phyloP scores from a whole-genome alignment of 495 filamentous ascomycete genomes.

The Lophiotrema nucula region DNA sequence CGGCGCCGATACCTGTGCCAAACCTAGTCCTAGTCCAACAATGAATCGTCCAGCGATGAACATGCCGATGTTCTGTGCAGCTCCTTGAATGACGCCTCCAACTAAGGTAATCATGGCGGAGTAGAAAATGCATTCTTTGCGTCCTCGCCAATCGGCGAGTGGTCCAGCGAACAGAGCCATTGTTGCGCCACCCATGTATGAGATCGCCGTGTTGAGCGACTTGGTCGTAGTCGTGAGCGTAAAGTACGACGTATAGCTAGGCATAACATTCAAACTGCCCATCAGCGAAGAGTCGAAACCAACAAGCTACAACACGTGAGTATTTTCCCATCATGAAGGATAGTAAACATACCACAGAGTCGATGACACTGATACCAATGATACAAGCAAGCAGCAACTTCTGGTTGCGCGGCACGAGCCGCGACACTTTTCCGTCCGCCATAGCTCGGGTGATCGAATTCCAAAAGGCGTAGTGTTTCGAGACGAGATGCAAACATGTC shows the following conservation, averaged over 20 bases:
- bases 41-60: constrained; percentile 17
- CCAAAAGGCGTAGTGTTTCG: too few relatives aligned
- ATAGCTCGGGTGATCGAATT: too few relatives aligned
- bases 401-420: constrained; percentile 11
- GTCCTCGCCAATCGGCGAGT: constrained; percentile 11
- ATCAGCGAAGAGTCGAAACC: constrained; percentile 14
- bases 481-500: too few relatives aligned
- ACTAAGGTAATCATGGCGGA: constrained; percentile 6
- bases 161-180: constrained; percentile 7
- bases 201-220: constrained; percentile 14
- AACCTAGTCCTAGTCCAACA: constrained; percentile 5
- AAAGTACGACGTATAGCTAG: constrained; percentile 6
- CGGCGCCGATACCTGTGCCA: neutral
- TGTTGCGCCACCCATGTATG: constrained; percentile 13
- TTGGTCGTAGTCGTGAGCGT: constrained; percentile 11
- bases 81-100: constrained; percentile 18
- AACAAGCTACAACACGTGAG: constrained; percentile 3
- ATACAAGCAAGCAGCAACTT: neutral
- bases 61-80: constrained; percentile 22
- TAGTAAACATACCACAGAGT: constrained; percentile 10
- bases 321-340: neutral
- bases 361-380: constrained; percentile 5
- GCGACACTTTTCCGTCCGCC: constrained; percentile 2
- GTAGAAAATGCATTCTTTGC: constrained; percentile 10
- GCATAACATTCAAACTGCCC: constrained; percentile 15